Evolutionary conservation across 2,329 filamentous ascomycete species (phyloP), one percentile per base, ranked within the genome.

Genomic region (Xylariales sp.): DNA sequence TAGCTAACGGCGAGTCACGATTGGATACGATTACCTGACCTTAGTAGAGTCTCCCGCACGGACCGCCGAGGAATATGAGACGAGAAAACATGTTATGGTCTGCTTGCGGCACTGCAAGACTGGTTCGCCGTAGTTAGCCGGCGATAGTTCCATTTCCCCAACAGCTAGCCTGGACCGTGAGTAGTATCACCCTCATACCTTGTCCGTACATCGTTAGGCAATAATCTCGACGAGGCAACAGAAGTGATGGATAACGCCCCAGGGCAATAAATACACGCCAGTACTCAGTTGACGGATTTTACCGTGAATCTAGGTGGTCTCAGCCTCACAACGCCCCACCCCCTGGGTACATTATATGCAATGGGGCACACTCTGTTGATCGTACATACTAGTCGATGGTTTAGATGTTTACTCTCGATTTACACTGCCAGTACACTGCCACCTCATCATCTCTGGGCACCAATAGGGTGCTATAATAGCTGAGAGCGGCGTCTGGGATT

Each of bases 31-130:
- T 57, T 45, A 45, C 36, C 8, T 10, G 8, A 12, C 2, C 52
- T 53, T 65, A 56, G 48, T 64, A 56, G n/a, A 45, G 65, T 65
- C 45, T 45, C 53, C 46, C 18, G 57, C 62, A 58, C 62, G 32
- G 57, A 46, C 56, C 32, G 52, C 46, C 39, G 49, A 48, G 36
- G 23, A 32, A 28, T n/a, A 56, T 36, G 36, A 23, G 18, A 36
- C 34, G 9, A 6, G 16, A 32, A 34, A 58, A 18, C 43, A 48
- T 58, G 55, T 45, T 28, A 43, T 58, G 55, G 43, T 28, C 48
- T 58, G 16, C 28, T 58, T 32, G 54, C 54, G 39, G 28, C 39
- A 23, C 39, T 56, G 39, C 54, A 18, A 45, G 48, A 45, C 49
- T 46, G 14, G 16, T 36, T 60, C 36, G 18, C 23, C 30, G 53